Base-by-base conservation (phyloP, 192 early-diverging fungal species). In the Entomortierella chlamydospora region DNA sequence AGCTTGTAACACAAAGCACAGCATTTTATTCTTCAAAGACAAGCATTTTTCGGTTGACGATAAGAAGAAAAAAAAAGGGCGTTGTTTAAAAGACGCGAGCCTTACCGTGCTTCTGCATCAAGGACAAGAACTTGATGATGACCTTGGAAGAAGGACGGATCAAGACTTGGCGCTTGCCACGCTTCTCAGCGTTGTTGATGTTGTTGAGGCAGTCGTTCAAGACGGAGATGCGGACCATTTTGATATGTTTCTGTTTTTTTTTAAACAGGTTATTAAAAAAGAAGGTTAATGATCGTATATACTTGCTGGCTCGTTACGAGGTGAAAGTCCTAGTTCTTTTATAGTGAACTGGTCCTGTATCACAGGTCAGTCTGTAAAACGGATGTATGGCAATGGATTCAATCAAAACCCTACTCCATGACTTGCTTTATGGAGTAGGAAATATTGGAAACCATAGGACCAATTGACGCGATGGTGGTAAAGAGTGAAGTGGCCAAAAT, bases 101-200 rank as follows among this genome's bases (percentile, higher is more conserved):
- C 91, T 57, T 86, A 95, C 94, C 96, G 87, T 98, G 95, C 89
- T 95, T 93, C 90, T 98, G 98, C 96, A 99, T 99, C 73, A 98
- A 95, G 72, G 95, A 94, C 57, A 99, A 87, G 92, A 99, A 99
- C 91, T 96, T 97, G 90, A 97, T 90, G 71, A 99, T 93, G 85
- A 99, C 96, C 90, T 97, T 98, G 83, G 96, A 98, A 83, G 92
- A 93, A 74, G 98, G 98, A 81, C 96, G 95, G 86, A 99, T 86
- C 77, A 98, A 82, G 49, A 98, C 96, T 88, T 99, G 98, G 83
- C 96, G 94, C 93, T 97, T 97, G 61, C 98, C 98, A 86, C 90
- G 92, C 84, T 94, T 95, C 91, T 99, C 98, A 82, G 98, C 98
- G 86, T 99, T 99, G 93, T 92, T 93, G 87, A 99, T 98, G 90